A percentile compares a stretch with the other conserved stretches of the same genome.
Evolutionary conservation across 345 rosid genomes (phyloP).

Genomic region (Linum tenue): DNA sequence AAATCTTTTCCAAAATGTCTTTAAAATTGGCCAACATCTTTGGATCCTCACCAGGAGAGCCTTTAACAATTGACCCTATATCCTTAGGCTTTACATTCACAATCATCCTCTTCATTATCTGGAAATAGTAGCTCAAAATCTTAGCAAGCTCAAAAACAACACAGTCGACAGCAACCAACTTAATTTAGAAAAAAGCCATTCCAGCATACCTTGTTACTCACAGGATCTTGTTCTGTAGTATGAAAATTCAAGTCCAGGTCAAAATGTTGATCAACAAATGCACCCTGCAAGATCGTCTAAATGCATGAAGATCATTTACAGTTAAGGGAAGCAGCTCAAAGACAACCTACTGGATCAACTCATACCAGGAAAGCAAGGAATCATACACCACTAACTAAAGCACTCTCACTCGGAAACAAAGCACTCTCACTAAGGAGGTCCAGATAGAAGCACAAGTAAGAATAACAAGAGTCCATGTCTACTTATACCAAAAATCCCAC

Average conservation of each 20-base stretch:
- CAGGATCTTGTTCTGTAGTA: constrained; percentile 82
- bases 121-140: constrained; percentile 23
- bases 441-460: neutral
- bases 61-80: constrained; percentile 65
- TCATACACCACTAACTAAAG: neutral
- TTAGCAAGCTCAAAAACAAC: constrained; percentile 9
- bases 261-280: constrained; percentile 83
- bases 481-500: constrained; percentile 20
- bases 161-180: neutral
- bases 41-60: constrained; percentile 88
- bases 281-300: constrained; percentile 52
- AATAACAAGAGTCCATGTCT: neutral
- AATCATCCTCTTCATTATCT: constrained; percentile 73
- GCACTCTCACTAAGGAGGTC: neutral
- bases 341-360: too few relatives aligned
- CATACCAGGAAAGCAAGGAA: too few relatives aligned
- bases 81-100: constrained; percentile 80
- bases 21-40: constrained; percentile 85
- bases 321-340: too few relatives aligned
- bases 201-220: constrained; percentile 64
- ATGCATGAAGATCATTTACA: neutral
- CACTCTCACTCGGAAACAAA: neutral
- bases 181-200: neutral
- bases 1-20: constrained; percentile 85
- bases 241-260: constrained; percentile 84